phyloP scores from a whole-genome alignment of 305 asterid genomes.

The Fraxinus latifolia region DNA sequence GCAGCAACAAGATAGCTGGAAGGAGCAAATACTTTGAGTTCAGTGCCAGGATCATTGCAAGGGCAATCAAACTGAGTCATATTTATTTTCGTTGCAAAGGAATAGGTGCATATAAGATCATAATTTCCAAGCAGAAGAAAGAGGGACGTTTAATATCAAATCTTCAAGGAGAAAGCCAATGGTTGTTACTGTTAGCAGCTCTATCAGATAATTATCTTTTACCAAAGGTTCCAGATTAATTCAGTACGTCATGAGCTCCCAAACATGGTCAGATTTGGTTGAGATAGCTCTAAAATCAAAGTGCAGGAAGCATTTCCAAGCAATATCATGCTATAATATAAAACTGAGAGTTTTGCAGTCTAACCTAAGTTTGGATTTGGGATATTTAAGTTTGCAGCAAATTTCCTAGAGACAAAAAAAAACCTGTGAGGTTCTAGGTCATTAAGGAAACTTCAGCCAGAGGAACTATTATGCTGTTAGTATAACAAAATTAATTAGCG shows the following conservation, averaged over 20 bases:
- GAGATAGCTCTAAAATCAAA: not conserved
- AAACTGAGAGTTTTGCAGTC: not conserved
- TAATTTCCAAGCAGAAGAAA: not conserved
- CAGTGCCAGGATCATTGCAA: not conserved
- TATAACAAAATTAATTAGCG: not conserved
- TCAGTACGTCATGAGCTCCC: not conserved
- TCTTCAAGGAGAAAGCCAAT: not conserved
- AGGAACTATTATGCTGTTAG: not conserved
- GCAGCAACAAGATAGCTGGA: conserved; percentile 95
- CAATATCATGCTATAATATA: not conserved
- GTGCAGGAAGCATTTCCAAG: not conserved
- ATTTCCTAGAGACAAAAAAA: not conserved
- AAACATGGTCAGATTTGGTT: not conserved
- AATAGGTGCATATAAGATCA: not conserved
- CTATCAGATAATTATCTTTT: not conserved
- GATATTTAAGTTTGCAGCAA: not conserved
- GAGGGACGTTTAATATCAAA: not conserved
- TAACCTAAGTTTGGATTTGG: not conserved
- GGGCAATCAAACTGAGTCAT: not conserved
- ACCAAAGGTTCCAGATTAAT: not conserved
- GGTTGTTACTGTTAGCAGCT: not conserved
- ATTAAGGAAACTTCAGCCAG: not conserved
- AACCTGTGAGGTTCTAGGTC: not conserved
- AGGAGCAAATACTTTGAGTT: not conserved
- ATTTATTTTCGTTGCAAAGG: not conserved